Evolutionary conservation across 805 yeast genomes (phyloP), one percentile per base, ranked within the genome.

Genomic region (Wickerhamiella cacticola): DNA sequence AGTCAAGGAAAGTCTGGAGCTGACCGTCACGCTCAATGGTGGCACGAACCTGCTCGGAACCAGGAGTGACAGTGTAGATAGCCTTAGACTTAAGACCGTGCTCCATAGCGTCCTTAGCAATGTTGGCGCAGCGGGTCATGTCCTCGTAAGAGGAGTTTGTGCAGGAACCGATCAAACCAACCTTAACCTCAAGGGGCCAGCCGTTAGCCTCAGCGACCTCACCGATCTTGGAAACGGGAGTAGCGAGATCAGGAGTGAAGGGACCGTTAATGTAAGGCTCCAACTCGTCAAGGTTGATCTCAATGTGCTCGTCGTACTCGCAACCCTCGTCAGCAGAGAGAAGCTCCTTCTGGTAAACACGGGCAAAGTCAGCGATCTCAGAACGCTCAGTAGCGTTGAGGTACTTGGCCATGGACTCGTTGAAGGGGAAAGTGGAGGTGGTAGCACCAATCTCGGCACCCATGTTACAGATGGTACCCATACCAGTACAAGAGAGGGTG

Each of bases 371-470:
- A 51, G 89, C 88, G 61, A 89, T 84, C 60, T 82, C 76, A 49
- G 76, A 74, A 73, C 97, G 83, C 58, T 78, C 79, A 51, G 97
- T 89, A 49, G 94, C 92, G 53, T 75, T 68, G 66, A 89, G 76
- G 73, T 88, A 89, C 56, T 81, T 82, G 65, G 71, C 78, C 84
- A 84, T 88, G 55, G 89, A 81, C 63, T 79, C 76, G 74, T 85
- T 87, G 84, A 75, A 87, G 66, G 97, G 97, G 94, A 88, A 88
- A 52, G 84, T 85, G 42, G 96, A 88, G 50, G 97, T 88, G 54
- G 97, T 88, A 52, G 96, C 96, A 72, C 97, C 97, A 59, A 88
- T 87, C 72, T 88, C 97, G 57, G 97, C 97, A 75, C 97, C 97
- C 97, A 88, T 88, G 70, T 88, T 88, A 77, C 97, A 88, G 71